Evolutionary conservation across 306 rosid genomes (phyloP), one percentile per base, ranked within the genome.

Genomic region (Citrullus mucosospermus): DNA sequence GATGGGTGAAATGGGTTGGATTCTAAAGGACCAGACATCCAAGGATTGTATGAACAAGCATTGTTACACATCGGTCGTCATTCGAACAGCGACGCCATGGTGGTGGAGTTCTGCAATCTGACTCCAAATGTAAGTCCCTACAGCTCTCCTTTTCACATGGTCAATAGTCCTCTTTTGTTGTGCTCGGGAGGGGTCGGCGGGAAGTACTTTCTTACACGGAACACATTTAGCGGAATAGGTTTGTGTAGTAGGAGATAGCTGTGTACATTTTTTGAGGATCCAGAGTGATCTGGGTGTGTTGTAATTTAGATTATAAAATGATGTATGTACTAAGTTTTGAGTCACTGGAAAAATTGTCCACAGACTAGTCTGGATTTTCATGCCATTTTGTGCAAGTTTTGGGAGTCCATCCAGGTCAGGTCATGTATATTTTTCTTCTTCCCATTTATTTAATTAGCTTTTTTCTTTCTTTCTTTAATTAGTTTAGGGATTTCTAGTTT

Each of bases 1-100:
- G 91, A 86, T 95, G 97, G 97, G 98, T 92, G 77, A 92, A 96
- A 81, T 96, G 99, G 97, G 99, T 96, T 53, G 99, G 99, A 55
- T 79, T 91, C 14, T 92, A 78, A 78, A 39, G 39, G 43, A 20
- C 61, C 18, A 20, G 20, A 6, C 16, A n/a, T 67, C 2, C 6
- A 3, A 50, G 1, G 20, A 59, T 14, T 10, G 2, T 55, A 75
- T 41, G 18, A 18, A 5, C 50, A 54, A 12, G 16, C 39, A 6
- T 55, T 44, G 44, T 39, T 38, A 22, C 67, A 39, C 12, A 56
- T 5, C 53, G 13, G 13, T 76, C 7, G 51, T 20, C 50, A 57
- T 76, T 12, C 15, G 4, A n/a, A 55, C 7, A 32, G 61, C 16
- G 6, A 48, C 8, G 65, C 36, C 34, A 74, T 51, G 62, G 78